phyloP scores from a whole-genome alignment of 2,329 filamentous ascomycete species.

The Alternaria brassicae region DNA sequence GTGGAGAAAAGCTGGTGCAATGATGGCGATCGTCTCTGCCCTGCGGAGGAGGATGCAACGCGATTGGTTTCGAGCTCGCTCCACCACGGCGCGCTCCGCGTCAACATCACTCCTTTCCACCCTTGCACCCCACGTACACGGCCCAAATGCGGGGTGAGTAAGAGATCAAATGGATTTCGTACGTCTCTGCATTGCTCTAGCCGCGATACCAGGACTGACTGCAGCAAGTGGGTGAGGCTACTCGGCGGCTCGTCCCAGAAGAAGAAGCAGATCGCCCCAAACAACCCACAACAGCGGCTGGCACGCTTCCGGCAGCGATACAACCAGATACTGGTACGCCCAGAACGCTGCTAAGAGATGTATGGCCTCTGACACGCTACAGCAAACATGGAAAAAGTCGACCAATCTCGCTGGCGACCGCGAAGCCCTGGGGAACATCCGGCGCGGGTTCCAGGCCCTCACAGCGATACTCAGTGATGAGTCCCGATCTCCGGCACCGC shows the following conservation, averaged over 20 bases:
- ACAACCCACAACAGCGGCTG: conserved; percentile 66
- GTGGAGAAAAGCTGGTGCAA: neutral
- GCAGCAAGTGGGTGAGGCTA: conserved; percentile 64
- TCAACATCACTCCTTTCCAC: conserved; percentile 24
- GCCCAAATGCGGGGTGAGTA: conserved; percentile 36
- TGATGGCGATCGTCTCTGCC: neutral
- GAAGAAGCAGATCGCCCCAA: conserved; percentile 59
- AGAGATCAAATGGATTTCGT: conserved; percentile 37
- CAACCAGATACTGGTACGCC: conserved; percentile 62
- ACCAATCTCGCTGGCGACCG: conserved; percentile 60
- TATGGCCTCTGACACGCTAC: conserved; percentile 21
- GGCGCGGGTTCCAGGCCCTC: conserved; percentile 62
- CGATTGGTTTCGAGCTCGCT: conserved; percentile 19
- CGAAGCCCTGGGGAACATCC: conserved; percentile 59
- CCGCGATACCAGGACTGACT: conserved; percentile 24
- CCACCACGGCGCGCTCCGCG: conserved; percentile 21
- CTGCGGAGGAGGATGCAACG: conserved; percentile 15
- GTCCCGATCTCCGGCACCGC: conserved; percentile 83
- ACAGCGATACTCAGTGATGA: conserved; percentile 83
- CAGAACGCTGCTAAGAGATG: neutral
- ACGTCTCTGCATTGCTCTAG: conserved; percentile 8
- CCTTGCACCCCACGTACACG: conserved; percentile 27
- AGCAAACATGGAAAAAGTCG: conserved; percentile 68
- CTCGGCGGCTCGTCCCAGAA: conserved; percentile 63
- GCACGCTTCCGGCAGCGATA: conserved; percentile 67